Conservation (phyloP, 148 eudicot species). For the Polygonum aviculare region DNA sequence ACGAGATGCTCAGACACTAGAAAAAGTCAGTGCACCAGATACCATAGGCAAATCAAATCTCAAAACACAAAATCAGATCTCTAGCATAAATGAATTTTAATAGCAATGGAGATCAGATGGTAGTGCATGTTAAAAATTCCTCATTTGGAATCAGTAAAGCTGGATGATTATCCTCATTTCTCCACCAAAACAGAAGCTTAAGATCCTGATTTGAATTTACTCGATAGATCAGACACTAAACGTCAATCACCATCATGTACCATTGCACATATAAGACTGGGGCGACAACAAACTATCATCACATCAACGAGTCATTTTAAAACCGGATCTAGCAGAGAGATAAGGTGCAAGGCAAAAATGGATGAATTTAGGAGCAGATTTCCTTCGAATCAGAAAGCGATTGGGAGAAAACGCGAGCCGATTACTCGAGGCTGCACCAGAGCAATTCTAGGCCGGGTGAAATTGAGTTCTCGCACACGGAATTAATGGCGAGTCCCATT, state of each 20-base stretch:
- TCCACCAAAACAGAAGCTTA: not conserved
- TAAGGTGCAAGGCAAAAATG: not conserved
- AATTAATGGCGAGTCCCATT: not conserved
- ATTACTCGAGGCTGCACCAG: not conserved
- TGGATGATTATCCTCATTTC: not conserved
- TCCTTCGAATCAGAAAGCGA: not conserved
- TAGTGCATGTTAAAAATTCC: not conserved
- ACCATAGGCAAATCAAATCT: not conserved
- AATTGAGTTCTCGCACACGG: not conserved
- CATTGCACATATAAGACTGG: not conserved
- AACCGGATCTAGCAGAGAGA: not conserved
- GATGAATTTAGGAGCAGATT: not conserved
- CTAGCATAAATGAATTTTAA: not conserved
- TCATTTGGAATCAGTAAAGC: not conserved
- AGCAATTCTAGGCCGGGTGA: slow-evolving; percentile 2
- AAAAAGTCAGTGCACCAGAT: slow-evolving; percentile 1
- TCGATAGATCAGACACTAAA: no score
- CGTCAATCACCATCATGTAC: no score
- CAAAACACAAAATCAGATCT: no score
- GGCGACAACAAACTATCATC: not conserved
- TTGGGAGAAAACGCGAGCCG: not conserved
- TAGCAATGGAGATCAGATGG: not conserved
- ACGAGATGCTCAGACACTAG: not conserved
- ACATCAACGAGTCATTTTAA: not conserved
- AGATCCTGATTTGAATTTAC: no score